Percentiles rank a stretch among this genome's conserved stretches.
phyloP scores from a whole-genome alignment of 2,329 filamentous ascomycete genomes.

The Apiospora hydei region DNA sequence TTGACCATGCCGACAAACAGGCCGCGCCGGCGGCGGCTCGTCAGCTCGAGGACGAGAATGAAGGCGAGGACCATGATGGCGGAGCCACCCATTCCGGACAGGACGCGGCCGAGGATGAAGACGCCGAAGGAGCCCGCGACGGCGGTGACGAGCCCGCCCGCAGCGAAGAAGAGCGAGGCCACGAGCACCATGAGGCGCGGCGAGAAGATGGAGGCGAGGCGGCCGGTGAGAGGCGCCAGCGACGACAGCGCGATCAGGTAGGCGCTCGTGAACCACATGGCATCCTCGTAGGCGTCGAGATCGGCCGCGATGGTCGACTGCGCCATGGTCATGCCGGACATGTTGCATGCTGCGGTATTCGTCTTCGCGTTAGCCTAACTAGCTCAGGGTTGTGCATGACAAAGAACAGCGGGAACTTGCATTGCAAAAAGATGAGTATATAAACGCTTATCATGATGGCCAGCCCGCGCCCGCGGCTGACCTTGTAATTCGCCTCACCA shows the following conservation, averaged over 20 bases:
- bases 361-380: not conserved
- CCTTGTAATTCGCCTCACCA: conserved; percentile 40
- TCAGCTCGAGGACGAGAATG: conserved; percentile 79
- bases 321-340: conserved; percentile 82
- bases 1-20: conserved; percentile 79
- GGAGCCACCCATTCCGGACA: conserved; percentile 74
- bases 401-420: conserved; percentile 39
- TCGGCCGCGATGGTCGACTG: conserved; percentile 80
- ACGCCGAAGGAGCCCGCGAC: conserved; percentile 62
- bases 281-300: conserved; percentile 74
- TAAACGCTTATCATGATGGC: conserved; percentile 62
- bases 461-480: conserved; percentile 44
- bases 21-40: conserved; percentile 71
- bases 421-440: conserved; percentile 66
- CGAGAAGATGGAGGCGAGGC: conserved; percentile 77
- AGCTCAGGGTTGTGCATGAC: not conserved
- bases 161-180: conserved; percentile 63
- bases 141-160: conserved; percentile 71
- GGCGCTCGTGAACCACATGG: conserved; percentile 82
- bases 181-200: conserved; percentile 70
- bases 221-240: conserved; percentile 73
- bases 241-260: conserved; percentile 72
- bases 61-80: conserved; percentile 77
- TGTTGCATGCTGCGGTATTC: conserved; percentile 63
- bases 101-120: conserved; percentile 73